Percentiles rank a stretch among this genome's conserved stretches.
These are phyloP conservation scores for Avena atlantica DNA, from an alignment of 176 grass and related monocot genomes.

Conservation along the genomic window DNA sequence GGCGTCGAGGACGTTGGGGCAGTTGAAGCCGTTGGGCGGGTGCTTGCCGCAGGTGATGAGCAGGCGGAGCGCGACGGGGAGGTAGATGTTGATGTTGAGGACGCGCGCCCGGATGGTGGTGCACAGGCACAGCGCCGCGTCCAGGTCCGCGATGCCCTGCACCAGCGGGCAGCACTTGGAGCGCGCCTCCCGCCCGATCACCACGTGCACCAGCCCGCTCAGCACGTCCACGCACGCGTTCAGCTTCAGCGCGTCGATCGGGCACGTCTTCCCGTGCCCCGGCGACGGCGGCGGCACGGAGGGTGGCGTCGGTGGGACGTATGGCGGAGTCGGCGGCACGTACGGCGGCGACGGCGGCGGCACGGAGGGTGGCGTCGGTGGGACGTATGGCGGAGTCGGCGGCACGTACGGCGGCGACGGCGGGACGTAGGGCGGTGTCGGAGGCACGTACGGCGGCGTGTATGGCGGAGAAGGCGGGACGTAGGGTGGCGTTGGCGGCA, in stretches of 20 bases:
- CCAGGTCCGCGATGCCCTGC: conserved; percentile 74
- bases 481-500: background rate
- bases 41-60: conserved; percentile 81
- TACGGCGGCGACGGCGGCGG: background rate
- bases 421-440: background rate
- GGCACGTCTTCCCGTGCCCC: conserved; percentile 42
- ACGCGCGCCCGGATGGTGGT: conserved; percentile 63
- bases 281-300: conserved; percentile 26
- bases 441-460: background rate
- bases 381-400: background rate
- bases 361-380: background rate
- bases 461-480: background rate
- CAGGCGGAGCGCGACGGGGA: conserved; percentile 74
- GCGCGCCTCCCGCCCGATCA: conserved; percentile 62
- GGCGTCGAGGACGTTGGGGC: conserved; percentile 40
- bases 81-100: conserved; percentile 72
- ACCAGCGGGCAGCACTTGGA: conserved; percentile 70
- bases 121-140: conserved; percentile 89
- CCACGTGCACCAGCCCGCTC: conserved; percentile 70
- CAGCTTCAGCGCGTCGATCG: conserved; percentile 75
- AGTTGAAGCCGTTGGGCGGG: conserved; percentile 61
- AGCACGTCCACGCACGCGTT: conserved; percentile 86
- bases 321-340: background rate
- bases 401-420: background rate
- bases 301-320: background rate